Conservation (phyloP, 2,329 filamentous ascomycete genomes). For the Seiridium unicorne region DNA sequence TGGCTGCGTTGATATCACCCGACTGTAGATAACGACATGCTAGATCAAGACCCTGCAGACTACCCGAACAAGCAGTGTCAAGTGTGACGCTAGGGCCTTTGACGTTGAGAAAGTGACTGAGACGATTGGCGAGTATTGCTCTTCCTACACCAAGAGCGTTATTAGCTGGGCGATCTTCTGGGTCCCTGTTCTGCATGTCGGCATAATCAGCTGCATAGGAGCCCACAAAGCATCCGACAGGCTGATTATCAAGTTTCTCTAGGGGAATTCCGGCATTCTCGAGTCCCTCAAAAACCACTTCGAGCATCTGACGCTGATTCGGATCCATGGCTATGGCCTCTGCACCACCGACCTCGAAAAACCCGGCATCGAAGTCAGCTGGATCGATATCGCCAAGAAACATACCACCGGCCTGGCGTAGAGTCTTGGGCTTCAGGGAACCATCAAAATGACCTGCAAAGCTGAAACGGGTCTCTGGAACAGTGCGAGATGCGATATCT, state of each 20-base stretch:
- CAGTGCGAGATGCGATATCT: constrained; percentile 26
- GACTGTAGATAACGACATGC: neutral
- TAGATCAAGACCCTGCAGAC: neutral
- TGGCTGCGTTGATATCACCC: neutral
- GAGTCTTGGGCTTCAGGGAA: constrained; percentile 31
- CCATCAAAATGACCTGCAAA: constrained; percentile 34
- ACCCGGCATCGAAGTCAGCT: constrained; percentile 30
- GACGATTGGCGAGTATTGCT: neutral
- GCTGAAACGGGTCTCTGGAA: constrained; percentile 30
- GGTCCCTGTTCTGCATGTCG: neutral
- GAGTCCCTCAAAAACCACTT: constrained; percentile 26
- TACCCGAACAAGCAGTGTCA: neutral
- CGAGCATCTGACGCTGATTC: constrained; percentile 23
- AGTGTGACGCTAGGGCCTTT: neutral
- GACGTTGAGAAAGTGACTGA: constrained; percentile 15
- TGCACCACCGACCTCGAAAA: constrained; percentile 18
- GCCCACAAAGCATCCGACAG: constrained; percentile 15
- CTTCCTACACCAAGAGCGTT: neutral
- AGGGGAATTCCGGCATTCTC: constrained; percentile 23
- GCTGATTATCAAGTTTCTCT: constrained; percentile 11
- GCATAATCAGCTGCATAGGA: neutral
- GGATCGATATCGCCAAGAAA: constrained; percentile 35
- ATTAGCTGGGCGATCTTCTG: neutral
- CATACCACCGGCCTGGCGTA: constrained; percentile 32
- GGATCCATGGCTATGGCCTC: constrained; percentile 23